A percentile compares a stretch with the other conserved stretches of the same genome.
These are phyloP conservation scores for Magnolia officinalis DNA, from an alignment of 164 flowering plant species.

Conservation along the genomic window DNA sequence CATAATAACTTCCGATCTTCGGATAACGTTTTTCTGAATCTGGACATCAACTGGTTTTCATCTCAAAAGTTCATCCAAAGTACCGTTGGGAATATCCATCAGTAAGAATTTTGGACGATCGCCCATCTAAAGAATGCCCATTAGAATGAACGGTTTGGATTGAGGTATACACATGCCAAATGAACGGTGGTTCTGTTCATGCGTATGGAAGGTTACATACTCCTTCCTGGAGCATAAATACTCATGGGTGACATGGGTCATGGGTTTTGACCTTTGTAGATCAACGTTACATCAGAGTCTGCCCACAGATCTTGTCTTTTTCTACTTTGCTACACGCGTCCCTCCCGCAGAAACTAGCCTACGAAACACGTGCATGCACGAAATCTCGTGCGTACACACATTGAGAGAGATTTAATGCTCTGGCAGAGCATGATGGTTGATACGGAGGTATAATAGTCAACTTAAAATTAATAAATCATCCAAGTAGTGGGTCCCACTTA, in stretches of 20 bases:
- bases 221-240: not conserved
- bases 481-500: not conserved
- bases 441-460: not conserved
- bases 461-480: not conserved
- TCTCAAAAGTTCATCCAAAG: no score
- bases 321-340: not conserved
- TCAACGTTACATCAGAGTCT: slow-evolving; percentile 2
- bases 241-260: not conserved
- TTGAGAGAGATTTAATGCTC: not conserved
- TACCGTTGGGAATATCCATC: no score
- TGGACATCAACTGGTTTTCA: no score
- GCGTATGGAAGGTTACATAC: no score
- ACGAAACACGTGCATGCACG: not conserved
- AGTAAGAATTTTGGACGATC: no score
- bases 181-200: no score
- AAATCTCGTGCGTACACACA: not conserved
- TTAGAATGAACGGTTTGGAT: not conserved
- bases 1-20: no score
- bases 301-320: not conserved
- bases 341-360: not conserved
- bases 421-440: no score
- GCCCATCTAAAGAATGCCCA: not conserved
- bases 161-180: no score
- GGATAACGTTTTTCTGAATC: no score
- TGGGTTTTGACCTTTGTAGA: slow-evolving; percentile 5